Percentiles rank a stretch among this genome's conserved stretches.
phyloP scores from a whole-genome alignment of 2,329 filamentous ascomycete genomes.

The Hypoxylon sp. region DNA sequence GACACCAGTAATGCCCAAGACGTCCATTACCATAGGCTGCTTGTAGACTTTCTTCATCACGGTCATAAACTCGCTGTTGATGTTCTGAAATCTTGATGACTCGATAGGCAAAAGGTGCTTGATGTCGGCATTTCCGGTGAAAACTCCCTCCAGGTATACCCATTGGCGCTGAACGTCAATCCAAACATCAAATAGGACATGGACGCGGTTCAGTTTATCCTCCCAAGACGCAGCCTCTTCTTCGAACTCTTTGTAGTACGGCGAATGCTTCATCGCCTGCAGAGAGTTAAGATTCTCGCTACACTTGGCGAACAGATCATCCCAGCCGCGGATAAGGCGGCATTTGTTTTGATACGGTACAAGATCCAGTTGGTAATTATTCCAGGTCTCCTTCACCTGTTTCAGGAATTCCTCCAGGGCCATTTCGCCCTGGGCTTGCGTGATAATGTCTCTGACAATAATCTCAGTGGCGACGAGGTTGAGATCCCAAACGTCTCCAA shows the following conservation, averaged over 20 bases:
- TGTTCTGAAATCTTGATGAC: conserved; percentile 96
- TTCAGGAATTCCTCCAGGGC: conserved; percentile 96
- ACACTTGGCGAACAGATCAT: conserved; percentile 97
- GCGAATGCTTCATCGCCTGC: conserved; percentile 98
- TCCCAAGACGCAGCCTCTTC: conserved; percentile 97
- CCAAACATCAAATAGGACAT: conserved; percentile 99
- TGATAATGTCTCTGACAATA: conserved; percentile 90
- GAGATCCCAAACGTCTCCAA: conserved; percentile 99
- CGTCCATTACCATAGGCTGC: conserved; percentile 92
- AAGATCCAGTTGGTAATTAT: conserved; percentile 91
- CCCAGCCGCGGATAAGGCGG: conserved; percentile 95
- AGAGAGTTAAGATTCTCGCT: conserved; percentile 97
- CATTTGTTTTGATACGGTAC: conserved; percentile 99
- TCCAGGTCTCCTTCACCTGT: conserved; percentile 96
- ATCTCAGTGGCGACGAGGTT: conserved; percentile 87
- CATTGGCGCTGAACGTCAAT: conserved; percentile 99
- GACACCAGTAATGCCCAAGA: conserved; percentile 92
- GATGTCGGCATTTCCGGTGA: conserved; percentile 98
- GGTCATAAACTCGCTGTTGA: conserved; percentile 98
- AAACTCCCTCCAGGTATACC: conserved; percentile 99
- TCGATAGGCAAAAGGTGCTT: conserved; percentile 97
- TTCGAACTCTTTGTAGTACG: conserved; percentile 99
- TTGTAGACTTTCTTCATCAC: conserved; percentile 99
- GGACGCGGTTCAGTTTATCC: conserved; percentile 95
- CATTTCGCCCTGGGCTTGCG: conserved; percentile 97